These are phyloP conservation scores for Ensete glaucum DNA, from an alignment of 176 grass and related monocot species.

Conservation along the genomic window DNA sequence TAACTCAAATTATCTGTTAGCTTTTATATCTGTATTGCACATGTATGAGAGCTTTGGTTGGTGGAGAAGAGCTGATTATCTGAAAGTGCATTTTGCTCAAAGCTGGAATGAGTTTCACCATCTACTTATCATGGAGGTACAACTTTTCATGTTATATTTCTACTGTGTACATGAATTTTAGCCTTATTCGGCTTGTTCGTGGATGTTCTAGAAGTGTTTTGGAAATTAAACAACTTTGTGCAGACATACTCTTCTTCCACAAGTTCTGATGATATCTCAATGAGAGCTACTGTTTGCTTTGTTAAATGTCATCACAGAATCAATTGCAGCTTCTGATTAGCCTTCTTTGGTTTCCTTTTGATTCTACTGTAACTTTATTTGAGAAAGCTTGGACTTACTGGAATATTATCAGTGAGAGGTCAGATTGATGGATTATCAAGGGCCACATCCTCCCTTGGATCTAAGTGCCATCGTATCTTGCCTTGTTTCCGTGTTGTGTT, in stretches of 20 bases:
- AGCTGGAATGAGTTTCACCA: constrained; percentile 95
- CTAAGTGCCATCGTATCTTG: neutral
- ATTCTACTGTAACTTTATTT: neutral
- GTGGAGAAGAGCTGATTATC: constrained; percentile 75
- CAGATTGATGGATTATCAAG: neutral
- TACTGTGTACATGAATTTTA: neutral
- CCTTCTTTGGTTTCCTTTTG: neutral
- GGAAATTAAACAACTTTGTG: neutral
- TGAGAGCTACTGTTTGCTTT: neutral
- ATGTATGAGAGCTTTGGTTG: constrained; percentile 92
- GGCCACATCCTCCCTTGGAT: neutral
- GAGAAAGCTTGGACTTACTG: neutral
- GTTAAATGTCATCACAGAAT: neutral
- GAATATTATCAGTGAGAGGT: neutral
- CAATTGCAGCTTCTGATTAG: neutral
- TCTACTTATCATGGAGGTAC: constrained; percentile 95
- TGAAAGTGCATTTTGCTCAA: constrained; percentile 97
- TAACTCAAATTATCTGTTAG: constrained; percentile 30
- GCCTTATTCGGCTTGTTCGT: neutral
- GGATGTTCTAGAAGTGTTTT: neutral
- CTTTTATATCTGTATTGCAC: constrained; percentile 96
- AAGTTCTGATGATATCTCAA: neutral
- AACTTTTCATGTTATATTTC: neutral
- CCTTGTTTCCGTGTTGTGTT: neutral
- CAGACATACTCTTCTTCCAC: neutral